phyloP scores from a whole-genome alignment of 441 rosid species.

The Manihot esculenta region DNA sequence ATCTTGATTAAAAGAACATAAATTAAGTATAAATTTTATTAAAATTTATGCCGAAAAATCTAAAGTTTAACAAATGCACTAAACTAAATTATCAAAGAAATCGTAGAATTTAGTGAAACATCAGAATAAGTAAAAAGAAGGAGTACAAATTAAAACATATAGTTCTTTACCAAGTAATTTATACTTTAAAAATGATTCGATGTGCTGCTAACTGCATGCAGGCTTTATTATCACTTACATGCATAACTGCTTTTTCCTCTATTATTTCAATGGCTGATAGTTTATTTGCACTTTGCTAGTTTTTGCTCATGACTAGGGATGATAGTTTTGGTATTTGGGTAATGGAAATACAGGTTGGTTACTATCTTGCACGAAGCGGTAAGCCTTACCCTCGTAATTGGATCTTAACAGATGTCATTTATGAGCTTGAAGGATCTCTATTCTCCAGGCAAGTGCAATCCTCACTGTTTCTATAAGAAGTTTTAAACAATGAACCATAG shows the following conservation, averaged over 20 bases:
- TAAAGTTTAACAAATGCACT: too few species aligned
- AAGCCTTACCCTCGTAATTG: slow-evolving; percentile 99
- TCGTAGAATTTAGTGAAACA: too few species aligned
- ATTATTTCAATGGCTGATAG: slow-evolving; percentile 2
- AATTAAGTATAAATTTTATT: too few species aligned
- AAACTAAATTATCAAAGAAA: too few species aligned
- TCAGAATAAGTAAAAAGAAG: too few species aligned
- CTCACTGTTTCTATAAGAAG: slow-evolving; percentile 8
- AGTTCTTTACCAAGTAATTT: too few species aligned
- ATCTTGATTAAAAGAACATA: too few species aligned
- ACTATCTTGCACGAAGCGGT: slow-evolving; percentile 94
- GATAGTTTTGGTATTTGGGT: slow-evolving; percentile 31
- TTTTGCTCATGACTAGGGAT: slow-evolving; percentile 26
- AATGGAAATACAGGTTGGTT: slow-evolving; percentile 71
- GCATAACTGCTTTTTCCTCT: background rate
- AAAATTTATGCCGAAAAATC: too few species aligned
- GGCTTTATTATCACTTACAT: background rate
- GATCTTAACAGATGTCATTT: slow-evolving; percentile 91
- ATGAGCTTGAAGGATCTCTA: slow-evolving; percentile 87
- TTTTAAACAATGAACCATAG: background rate
- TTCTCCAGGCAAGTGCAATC: slow-evolving; percentile 57
- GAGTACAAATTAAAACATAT: too few species aligned
- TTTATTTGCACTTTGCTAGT: slow-evolving; percentile 17
- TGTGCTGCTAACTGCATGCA: slow-evolving; percentile 1
- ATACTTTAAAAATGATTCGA: too few species aligned